Conservation (phyloP, 805 yeast species). For the Zygosaccharomyces rouxii region DNA sequence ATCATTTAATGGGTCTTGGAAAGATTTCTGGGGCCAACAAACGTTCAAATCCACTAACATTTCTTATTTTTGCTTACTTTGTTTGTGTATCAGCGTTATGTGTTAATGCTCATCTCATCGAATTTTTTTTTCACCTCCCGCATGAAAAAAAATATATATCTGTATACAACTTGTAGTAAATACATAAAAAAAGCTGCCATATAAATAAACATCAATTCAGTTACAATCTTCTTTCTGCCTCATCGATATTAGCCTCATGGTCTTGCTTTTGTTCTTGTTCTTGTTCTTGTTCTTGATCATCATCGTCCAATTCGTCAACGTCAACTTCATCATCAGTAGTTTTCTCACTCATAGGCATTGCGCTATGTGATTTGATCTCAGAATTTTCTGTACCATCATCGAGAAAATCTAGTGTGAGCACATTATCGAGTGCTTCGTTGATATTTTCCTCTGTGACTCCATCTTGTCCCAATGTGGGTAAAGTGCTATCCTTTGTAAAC, state of each 20-base stretch:
- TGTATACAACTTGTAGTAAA: too few relatives aligned
- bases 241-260: background rate
- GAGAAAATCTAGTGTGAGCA: slow-evolving; percentile 29
- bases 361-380: slow-evolving; percentile 26
- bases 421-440: slow-evolving; percentile 28
- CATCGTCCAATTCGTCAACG: slow-evolving; percentile 4
- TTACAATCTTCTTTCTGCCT: background rate
- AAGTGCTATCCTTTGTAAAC: slow-evolving; percentile 26
- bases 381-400: slow-evolving; percentile 31
- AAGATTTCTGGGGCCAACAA: slow-evolving; percentile 62
- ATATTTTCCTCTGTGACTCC: slow-evolving; percentile 25
- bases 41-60: slow-evolving; percentile 67
- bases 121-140: background rate
- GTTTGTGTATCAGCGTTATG: background rate
- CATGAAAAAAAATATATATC: too few relatives aligned
- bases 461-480: slow-evolving; percentile 28
- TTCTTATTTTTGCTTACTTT: slow-evolving; percentile 1
- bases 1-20: slow-evolving; percentile 39
- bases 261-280: slow-evolving; percentile 1
- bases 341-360: slow-evolving; percentile 11
- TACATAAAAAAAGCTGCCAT: background rate
- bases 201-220: background rate
- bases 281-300: background rate
- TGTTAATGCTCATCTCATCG: slow-evolving; percentile 4
- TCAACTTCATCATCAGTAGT: slow-evolving; percentile 3